Base-by-base conservation (phyloP, 768 basidiomycete genomes). In the Cubamyces lactineus region DNA sequence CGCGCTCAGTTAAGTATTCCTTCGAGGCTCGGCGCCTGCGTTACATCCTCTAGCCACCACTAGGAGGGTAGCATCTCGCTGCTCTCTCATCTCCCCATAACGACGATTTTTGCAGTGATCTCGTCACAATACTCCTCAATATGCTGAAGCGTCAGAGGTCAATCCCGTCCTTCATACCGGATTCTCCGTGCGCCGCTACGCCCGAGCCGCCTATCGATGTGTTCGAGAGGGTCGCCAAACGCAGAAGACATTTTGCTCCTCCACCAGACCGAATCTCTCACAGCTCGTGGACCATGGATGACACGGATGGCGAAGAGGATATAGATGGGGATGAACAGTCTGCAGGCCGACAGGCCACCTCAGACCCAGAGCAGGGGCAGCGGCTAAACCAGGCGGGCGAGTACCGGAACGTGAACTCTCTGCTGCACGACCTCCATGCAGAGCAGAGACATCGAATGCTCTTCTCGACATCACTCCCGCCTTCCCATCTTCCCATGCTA, bases 361-460 rank as follows among this genome's bases (percentile, higher is more conserved):
- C 55, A n/a, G 59, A 63, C 19, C 45, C 41, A 17, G 62, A 55
- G 8, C 57, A 51, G n/a, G 62, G 53, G 8, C 57, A 53, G n/a
- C 67, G 70, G 55, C 64, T 65, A 39, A 59, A 67, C 61, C 57
- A 64, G 46, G 61, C 72, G 13, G 72, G 71, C 50, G 75, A 67
- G 75, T 93, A 92, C 76, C 81, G 82, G 69, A 75, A 78, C 34
- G 77, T 83, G 58, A 93, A 93, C 73, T 81, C 66, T 49, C 75
- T 89, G 65, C 82, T 93, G 40, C 85, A 88, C 59, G 85, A 91
- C 67, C 71, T 92, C 53, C 91, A 92, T 67, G 79, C 84, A 41
- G 78, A 87, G 23, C 81, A 88, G 65, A 84, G 88, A 56, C 87
- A 89, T 68, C 80, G 89, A 52, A 75, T 84, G 38, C 60, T 85